phyloP scores from a whole-genome alignment of 139 green algal genomes.

The Haematococcus lacustris region DNA sequence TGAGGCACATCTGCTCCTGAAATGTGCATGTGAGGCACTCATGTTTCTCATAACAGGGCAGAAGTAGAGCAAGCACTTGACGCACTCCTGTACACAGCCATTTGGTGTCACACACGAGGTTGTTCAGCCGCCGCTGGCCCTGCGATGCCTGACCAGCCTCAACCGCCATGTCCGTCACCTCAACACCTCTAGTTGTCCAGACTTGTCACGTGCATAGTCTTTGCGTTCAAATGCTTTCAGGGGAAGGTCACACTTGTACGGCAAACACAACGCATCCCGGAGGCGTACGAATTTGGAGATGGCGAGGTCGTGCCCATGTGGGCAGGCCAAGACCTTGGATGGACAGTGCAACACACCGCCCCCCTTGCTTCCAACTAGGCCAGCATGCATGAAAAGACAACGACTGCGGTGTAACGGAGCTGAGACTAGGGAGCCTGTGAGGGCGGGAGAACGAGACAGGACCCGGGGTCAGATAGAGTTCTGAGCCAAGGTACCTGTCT shows the following conservation, averaged over 20 bases:
- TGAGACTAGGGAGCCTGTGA: no score
- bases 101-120: not conserved
- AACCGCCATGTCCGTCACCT: not conserved
- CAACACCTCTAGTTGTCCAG: not conserved
- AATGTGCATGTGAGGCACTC: not conserved
- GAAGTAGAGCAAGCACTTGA: not conserved
- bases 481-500: no score
- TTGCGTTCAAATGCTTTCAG: not conserved
- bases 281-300: slow-evolving; percentile 71
- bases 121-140: not conserved
- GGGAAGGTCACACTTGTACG: slow-evolving; percentile 68
- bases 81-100: not conserved
- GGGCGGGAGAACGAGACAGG: no score
- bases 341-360: slow-evolving; percentile 27
- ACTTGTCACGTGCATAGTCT: not conserved
- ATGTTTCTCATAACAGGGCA: not conserved
- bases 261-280: slow-evolving; percentile 63
- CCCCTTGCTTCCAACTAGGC: no score
- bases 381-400: no score
- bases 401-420: no score
- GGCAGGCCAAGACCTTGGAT: slow-evolving; percentile 62
- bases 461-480: no score
- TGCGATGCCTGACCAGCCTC: no score
- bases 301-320: slow-evolving; percentile 80
- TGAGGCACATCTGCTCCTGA: not conserved